Conservation (phyloP, 768 basidiomycete species). For the Dendrothele bispora region DNA sequence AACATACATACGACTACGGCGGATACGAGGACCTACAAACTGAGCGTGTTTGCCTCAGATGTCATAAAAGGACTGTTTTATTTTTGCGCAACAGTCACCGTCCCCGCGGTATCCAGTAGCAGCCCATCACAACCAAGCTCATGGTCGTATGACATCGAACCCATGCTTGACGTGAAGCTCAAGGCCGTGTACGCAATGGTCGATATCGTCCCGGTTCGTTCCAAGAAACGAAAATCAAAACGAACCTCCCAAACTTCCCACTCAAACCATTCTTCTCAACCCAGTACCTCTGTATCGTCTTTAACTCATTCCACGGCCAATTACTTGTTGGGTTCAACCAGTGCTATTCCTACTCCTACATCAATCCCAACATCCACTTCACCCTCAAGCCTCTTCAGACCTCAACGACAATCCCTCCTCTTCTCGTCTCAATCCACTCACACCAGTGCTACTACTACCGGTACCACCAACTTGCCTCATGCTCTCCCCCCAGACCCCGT, state of each 20-base stretch:
- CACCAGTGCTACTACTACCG: no score
- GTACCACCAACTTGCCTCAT: not conserved
- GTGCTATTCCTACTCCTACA: no score
- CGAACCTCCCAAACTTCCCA: not conserved
- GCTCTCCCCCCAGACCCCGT: not conserved
- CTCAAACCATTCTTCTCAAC: constrained; percentile 5
- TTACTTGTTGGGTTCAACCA: not conserved
- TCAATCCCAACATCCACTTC: no score
- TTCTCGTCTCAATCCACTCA: no score
- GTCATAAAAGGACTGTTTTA: constrained; percentile 52
- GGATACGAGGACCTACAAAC: constrained; percentile 9
- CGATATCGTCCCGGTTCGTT: constrained; percentile 15
- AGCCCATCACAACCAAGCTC: no score
- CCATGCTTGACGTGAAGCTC: constrained; percentile 40
- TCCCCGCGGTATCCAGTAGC: no score
- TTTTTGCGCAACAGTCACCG: constrained; percentile 35
- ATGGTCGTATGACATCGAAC: constrained; percentile 1
- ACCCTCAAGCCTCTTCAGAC: no score
- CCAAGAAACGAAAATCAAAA: no score
- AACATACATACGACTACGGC: no score
- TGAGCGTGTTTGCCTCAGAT: constrained; percentile 47
- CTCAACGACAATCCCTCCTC: not conserved
- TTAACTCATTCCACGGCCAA: constrained; percentile 15
- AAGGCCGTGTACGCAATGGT: constrained; percentile 45
- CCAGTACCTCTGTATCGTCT: constrained; percentile 9